phyloP scores from a whole-genome alignment of 148 eudicot genomes.

The Arctostaphylos glauca region DNA sequence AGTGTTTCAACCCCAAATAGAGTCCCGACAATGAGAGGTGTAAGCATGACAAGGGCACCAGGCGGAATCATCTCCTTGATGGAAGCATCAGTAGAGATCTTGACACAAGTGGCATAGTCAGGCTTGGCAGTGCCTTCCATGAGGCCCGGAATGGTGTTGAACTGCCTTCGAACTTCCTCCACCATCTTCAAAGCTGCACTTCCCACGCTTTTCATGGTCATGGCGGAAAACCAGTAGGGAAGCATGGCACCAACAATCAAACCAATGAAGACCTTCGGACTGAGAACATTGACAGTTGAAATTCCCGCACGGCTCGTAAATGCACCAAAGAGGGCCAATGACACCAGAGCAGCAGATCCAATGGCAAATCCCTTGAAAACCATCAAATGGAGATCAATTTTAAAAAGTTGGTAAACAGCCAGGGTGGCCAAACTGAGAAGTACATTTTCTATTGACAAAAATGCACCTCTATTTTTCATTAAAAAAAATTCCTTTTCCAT shows the following conservation, averaged over 20 bases:
- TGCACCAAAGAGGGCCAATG: conserved; percentile 53
- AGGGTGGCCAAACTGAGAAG: too few species aligned
- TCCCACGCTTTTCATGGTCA: conserved; percentile 58
- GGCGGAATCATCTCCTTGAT: conserved; percentile 59
- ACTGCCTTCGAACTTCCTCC: conserved; percentile 53
- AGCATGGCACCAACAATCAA: conserved; percentile 58
- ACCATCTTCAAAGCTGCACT: conserved; percentile 56
- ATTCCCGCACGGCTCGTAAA: conserved; percentile 49
- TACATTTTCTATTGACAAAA: too few species aligned
- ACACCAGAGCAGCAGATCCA: conserved; percentile 60
- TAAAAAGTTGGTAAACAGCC: too few species aligned
- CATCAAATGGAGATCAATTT: not conserved
- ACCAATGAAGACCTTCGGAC: conserved; percentile 52
- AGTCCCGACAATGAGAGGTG: conserved; percentile 48
- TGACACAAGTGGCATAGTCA: conserved; percentile 50
- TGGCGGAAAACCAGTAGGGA: conserved; percentile 53
- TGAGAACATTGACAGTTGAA: conserved; percentile 42
- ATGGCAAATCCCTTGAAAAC: conserved; percentile 50
- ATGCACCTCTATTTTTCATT: too few species aligned
- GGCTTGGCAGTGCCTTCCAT: conserved; percentile 47
- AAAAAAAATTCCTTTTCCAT: too few species aligned
- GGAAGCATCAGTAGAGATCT: conserved; percentile 57
- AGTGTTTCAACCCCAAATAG: conserved; percentile 52
- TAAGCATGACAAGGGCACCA: conserved; percentile 52
- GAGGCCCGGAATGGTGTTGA: conserved; percentile 49